Conservation (phyloP, 192 early-diverging fungal species). For the Backusella westeae region DNA sequence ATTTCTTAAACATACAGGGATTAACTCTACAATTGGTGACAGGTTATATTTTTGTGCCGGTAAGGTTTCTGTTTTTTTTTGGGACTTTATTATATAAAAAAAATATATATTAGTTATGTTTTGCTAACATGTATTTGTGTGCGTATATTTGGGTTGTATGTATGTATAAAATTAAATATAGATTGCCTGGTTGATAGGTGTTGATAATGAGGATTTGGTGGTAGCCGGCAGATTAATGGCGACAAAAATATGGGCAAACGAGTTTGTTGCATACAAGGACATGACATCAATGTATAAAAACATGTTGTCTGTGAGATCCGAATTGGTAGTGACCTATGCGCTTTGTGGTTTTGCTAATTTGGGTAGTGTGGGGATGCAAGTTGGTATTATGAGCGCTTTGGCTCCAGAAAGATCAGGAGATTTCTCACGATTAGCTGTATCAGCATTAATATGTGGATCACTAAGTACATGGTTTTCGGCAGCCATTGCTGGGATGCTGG, state of each 20-base stretch:
- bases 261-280: slow-evolving; percentile 76
- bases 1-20: slow-evolving; percentile 56
- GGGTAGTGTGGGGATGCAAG: slow-evolving; percentile 82
- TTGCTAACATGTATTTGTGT: not conserved
- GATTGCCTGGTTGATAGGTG: slow-evolving; percentile 58
- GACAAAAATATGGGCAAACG: slow-evolving; percentile 80
- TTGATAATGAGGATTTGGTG: slow-evolving; percentile 40
- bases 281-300: slow-evolving; percentile 34
- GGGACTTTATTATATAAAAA: not conserved
- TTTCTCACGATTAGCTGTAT: slow-evolving; percentile 69
- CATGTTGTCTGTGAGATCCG: slow-evolving; percentile 45
- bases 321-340: slow-evolving; percentile 66
- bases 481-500: slow-evolving; percentile 73
- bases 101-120: not conserved
- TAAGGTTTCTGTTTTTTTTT: not conserved
- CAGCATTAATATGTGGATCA: slow-evolving; percentile 78
- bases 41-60: slow-evolving; percentile 75
- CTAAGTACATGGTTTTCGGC: slow-evolving; percentile 79
- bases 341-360: slow-evolving; percentile 88
- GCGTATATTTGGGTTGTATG: too few relatives aligned
- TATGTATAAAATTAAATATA: not conserved
- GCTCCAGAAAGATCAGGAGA: slow-evolving; percentile 67
- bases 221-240: slow-evolving; percentile 65
- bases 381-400: slow-evolving; percentile 71
- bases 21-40: slow-evolving; percentile 68